A percentile compares a stretch with the other conserved stretches of the same genome.
Evolutionary conservation across 768 basidiomycete species (phyloP).

Genomic region (Astraeus odoratus): DNA sequence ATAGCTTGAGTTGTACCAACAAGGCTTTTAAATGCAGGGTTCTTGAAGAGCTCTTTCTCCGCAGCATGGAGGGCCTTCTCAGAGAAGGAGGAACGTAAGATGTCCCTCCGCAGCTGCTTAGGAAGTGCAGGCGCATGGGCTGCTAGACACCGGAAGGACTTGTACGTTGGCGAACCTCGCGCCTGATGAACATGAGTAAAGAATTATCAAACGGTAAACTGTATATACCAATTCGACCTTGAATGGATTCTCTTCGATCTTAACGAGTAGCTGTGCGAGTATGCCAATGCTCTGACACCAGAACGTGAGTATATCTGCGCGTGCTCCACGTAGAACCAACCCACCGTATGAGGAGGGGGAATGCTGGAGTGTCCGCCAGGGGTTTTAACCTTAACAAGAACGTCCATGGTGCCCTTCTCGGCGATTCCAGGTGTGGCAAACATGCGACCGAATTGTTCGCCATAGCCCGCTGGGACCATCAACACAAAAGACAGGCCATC

Average conservation of each 20-base stretch:
- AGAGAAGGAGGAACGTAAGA: slow-evolving; percentile 33
- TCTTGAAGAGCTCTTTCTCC: not conserved
- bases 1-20: slow-evolving; percentile 73
- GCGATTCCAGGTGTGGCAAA: slow-evolving; percentile 59
- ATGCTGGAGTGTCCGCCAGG: slow-evolving; percentile 84
- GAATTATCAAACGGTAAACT: slow-evolving; percentile 3
- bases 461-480: slow-evolving; percentile 37
- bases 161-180: slow-evolving; percentile 53
- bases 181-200: slow-evolving; percentile 26
- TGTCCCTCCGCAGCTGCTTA: slow-evolving; percentile 36
- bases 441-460: slow-evolving; percentile 42
- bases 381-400: slow-evolving; percentile 55
- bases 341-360: slow-evolving; percentile 74
- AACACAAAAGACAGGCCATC: not conserved
- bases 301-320: slow-evolving; percentile 3
- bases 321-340: slow-evolving; percentile 5
- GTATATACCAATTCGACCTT: slow-evolving; percentile 40
- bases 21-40: slow-evolving; percentile 31
- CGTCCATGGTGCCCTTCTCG: slow-evolving; percentile 68
- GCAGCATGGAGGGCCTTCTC: slow-evolving; percentile 7
- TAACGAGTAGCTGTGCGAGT: slow-evolving; percentile 60
- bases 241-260: slow-evolving; percentile 63
- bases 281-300: slow-evolving; percentile 66
- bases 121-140: slow-evolving; percentile 54
- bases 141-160: slow-evolving; percentile 58